A percentile compares a stretch with the other conserved stretches of the same genome.
Conservation (phyloP, 108 stramenopile genomes). For the Fistulifera pelliculosa region DNA sequence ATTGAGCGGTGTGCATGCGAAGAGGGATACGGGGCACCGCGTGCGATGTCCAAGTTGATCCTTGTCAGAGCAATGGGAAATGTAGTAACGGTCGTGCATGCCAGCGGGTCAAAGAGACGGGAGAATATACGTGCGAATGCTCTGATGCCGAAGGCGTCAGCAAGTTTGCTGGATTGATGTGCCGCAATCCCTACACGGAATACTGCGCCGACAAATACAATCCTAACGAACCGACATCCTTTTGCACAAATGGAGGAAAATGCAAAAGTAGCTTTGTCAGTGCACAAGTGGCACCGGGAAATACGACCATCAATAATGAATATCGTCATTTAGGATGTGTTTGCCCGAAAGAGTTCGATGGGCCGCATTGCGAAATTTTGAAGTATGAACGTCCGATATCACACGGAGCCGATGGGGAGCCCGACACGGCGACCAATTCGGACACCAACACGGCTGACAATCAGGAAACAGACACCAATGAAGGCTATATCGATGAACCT, state of each 20-base stretch:
- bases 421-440: no score
- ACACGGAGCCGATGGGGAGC: no score
- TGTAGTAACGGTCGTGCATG: no score
- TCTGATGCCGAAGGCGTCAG: conserved; percentile 25
- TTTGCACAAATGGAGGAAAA: conserved; percentile 51
- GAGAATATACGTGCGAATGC: conserved; percentile 24
- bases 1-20: conserved; percentile 43
- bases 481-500: neutral
- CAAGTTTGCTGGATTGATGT: conserved; percentile 33
- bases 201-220: conserved; percentile 25
- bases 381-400: neutral
- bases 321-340: conserved; percentile 37
- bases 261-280: conserved; percentile 22
- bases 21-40: conserved; percentile 32
- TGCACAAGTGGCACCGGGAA: conserved; percentile 15
- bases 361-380: conserved; percentile 47
- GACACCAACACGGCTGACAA: neutral
- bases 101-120: no score
- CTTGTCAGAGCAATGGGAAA: no score
- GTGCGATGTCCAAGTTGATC: conserved; percentile 21
- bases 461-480: neutral
- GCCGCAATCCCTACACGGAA: conserved; percentile 30
- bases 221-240: conserved; percentile 11
- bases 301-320: conserved; percentile 7
- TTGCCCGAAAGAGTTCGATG: conserved; percentile 50